These are phyloP conservation scores for Chondrostereum purpureum DNA, from an alignment of 1,284 basidiomycete genomes.

Conservation along the genomic window DNA sequence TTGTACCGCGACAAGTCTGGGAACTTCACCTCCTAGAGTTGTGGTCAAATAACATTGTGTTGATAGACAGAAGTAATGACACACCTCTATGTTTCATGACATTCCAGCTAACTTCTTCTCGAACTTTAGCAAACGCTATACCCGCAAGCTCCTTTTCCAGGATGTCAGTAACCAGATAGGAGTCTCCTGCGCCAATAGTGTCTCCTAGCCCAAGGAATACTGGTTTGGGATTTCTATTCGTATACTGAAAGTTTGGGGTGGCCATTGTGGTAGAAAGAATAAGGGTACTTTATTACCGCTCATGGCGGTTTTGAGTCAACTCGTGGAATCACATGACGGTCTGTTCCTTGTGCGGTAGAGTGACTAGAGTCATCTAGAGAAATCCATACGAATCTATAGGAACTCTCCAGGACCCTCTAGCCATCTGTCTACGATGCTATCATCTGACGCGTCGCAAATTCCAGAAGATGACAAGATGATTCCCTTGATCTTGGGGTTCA, in stretches of 20 bases:
- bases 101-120: constrained; percentile 61
- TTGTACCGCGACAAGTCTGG: constrained; percentile 66
- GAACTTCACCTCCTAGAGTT: constrained; percentile 63
- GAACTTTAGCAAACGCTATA: constrained; percentile 48
- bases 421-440: too few relatives aligned
- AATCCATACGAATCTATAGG: too few relatives aligned
- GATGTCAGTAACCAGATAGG: constrained; percentile 45
- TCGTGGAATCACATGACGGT: too few relatives aligned
- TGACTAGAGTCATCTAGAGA: too few relatives aligned
- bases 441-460: too few relatives aligned
- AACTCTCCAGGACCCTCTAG: too few relatives aligned
- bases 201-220: constrained; percentile 29
- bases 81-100: constrained; percentile 67
- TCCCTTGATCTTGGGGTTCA: too few relatives aligned
- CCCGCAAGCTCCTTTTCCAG: constrained; percentile 48
- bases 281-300: too few relatives aligned
- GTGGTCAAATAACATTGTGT: not conserved
- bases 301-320: not conserved
- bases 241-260: not conserved
- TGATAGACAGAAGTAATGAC: constrained; percentile 2
- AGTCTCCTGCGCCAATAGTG: constrained; percentile 59
- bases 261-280: not conserved
- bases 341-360: too few relatives aligned
- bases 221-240: constrained; percentile 8
- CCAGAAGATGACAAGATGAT: too few relatives aligned